A percentile compares a stretch with the other conserved stretches of the same genome.
Evolutionary conservation across 2,329 filamentous ascomycete genomes (phyloP).

Genomic region (Ophiostoma sp.): DNA sequence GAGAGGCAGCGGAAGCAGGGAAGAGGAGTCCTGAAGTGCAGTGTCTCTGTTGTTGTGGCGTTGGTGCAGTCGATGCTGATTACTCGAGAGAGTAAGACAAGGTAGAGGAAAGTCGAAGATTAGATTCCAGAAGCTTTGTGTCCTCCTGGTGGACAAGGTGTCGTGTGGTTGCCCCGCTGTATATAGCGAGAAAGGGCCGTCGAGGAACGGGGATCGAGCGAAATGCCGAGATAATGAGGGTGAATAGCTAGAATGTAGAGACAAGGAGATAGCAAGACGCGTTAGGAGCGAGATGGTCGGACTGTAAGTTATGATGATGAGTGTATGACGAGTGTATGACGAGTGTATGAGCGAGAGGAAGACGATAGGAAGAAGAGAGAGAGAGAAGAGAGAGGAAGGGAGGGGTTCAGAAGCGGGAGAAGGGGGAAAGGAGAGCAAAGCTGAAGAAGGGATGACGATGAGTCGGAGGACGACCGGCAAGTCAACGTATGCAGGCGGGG

Average conservation of each 20-base stretch:
- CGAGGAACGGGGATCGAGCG: not conserved
- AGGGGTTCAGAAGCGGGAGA: not conserved
- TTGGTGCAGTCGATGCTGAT: not conserved
- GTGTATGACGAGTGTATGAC: not conserved
- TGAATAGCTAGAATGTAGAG: not conserved
- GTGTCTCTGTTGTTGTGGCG: not conserved
- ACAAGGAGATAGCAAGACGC: not conserved
- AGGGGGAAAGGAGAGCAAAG: not conserved
- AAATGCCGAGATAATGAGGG: not conserved
- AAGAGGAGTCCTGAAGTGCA: not conserved
- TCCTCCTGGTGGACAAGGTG: not conserved
- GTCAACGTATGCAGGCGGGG: not conserved
- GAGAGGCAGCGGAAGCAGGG: slow-evolving; percentile 7
- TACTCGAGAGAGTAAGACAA: not conserved
- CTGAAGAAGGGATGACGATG: not conserved
- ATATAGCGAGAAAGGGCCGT: not conserved
- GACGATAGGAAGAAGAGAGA: not conserved
- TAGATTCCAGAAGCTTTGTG: not conserved
- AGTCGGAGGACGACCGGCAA: not conserved
- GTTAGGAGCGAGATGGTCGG: not conserved
- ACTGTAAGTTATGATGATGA: not conserved
- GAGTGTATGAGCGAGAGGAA: not conserved
- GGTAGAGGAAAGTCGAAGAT: not conserved
- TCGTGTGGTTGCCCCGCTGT: not conserved
- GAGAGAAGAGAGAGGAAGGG: not conserved